Conservation (phyloP, 2,329 filamentous ascomycete genomes). For the Setomelanomma holmii region DNA sequence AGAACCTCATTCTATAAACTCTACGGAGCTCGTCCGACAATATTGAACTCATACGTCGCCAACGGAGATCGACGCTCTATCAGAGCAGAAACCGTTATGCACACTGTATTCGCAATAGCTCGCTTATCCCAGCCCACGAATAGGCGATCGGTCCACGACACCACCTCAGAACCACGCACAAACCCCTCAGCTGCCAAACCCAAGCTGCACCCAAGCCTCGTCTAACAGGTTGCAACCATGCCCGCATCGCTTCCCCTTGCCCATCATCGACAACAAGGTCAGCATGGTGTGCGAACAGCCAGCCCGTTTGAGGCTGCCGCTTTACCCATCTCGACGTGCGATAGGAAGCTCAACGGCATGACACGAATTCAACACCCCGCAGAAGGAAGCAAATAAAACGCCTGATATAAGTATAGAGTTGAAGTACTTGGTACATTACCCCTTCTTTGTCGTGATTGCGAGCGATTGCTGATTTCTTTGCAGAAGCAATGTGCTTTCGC, state of each 20-base stretch:
- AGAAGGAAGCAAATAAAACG: conserved; percentile 16
- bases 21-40: background rate
- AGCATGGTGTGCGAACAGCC: conserved; percentile 6
- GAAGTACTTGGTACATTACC: conserved; percentile 18
- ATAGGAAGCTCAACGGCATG: conserved; percentile 25
- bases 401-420: conserved; percentile 18
- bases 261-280: conserved; percentile 9
- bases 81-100: conserved; percentile 23
- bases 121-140: conserved; percentile 22
- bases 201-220: conserved; percentile 24
- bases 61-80: conserved; percentile 19
- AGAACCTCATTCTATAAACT: background rate
- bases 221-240: conserved; percentile 18
- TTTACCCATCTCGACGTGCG: conserved; percentile 4
- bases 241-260: conserved; percentile 22
- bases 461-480: conserved; percentile 13
- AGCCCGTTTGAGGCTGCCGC: conserved; percentile 12
- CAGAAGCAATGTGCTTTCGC: conserved; percentile 8
- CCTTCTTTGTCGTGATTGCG: conserved; percentile 14
- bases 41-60: conserved; percentile 1
- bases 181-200: conserved; percentile 26
- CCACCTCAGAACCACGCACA: conserved; percentile 20
- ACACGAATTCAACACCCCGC: conserved; percentile 25
- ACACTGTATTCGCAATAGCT: conserved; percentile 25
- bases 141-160: conserved; percentile 21